Conservation (phyloP, 805 yeast genomes). For the Candida xyloterini region DNA sequence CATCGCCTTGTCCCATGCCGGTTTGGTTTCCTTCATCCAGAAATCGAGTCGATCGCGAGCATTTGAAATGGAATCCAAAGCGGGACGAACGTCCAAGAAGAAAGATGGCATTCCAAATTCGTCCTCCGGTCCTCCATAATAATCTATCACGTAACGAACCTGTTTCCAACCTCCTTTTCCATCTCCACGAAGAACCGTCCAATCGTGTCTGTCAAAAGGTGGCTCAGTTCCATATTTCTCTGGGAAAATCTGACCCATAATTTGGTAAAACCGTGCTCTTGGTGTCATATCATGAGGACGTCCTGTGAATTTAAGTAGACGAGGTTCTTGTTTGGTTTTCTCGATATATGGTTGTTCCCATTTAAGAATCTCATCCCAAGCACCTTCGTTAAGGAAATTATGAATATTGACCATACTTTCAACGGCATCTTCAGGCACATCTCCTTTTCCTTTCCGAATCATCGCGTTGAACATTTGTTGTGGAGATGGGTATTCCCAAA, state of each 20-base stretch:
- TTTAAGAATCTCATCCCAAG: constrained; percentile 88
- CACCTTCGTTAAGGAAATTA: constrained; percentile 94
- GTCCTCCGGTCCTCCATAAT: constrained; percentile 90
- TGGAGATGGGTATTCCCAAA: constrained; percentile 99
- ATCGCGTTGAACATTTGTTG: constrained; percentile 99
- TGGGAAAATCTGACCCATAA: constrained; percentile 70
- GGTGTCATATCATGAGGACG: constrained; percentile 87
- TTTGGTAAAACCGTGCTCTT: constrained; percentile 67
- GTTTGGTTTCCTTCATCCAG: constrained; percentile 52
- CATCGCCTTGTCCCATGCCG: constrained; percentile 69
- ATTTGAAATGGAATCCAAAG: constrained; percentile 64
- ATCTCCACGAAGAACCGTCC: constrained; percentile 82
- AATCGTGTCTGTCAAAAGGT: constrained; percentile 98
- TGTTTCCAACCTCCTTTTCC: constrained; percentile 55
- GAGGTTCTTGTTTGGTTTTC: constrained; percentile 57
- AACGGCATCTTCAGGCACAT: constrained; percentile 91
- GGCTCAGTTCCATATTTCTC: constrained; percentile 67
- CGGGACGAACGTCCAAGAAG: constrained; percentile 93
- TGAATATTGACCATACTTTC: constrained; percentile 97
- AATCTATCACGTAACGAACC: constrained; percentile 92
- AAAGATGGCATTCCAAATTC: constrained; percentile 88
- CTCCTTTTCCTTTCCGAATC: constrained; percentile 91
- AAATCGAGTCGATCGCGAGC: constrained; percentile 66
- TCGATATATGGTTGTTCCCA: constrained; percentile 83
- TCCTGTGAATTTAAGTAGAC: constrained; percentile 84